Conservation (phyloP, 2,329 filamentous ascomycete species). For the Didymosphaeria variabile region DNA sequence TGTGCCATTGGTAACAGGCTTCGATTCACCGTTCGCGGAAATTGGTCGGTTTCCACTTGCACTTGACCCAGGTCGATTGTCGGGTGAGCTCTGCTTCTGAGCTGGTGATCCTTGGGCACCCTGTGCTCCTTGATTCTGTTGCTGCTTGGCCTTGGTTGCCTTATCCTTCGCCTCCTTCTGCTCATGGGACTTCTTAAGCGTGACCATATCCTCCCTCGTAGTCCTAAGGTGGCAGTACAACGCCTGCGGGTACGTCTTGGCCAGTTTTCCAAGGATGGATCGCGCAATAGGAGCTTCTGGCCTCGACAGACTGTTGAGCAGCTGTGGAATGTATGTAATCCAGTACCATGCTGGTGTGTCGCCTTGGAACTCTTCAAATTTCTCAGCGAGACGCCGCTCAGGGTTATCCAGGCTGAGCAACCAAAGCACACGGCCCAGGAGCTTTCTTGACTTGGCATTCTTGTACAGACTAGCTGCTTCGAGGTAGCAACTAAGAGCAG, state of each 20-base stretch:
- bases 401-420: conserved; percentile 91
- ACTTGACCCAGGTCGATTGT: conserved; percentile 43
- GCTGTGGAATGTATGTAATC: conserved; percentile 98
- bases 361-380: conserved; percentile 96
- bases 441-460: conserved; percentile 92
- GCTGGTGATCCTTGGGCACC: conserved; percentile 53
- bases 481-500: conserved; percentile 93
- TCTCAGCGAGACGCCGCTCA: conserved; percentile 80
- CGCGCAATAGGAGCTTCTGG: conserved; percentile 90
- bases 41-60: conserved; percentile 43
- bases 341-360: conserved; percentile 99
- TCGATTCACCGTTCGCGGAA: conserved; percentile 52
- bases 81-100: conserved; percentile 49
- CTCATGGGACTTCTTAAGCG: conserved; percentile 88
- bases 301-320: conserved; percentile 88
- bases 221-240: conserved; percentile 96
- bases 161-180: conserved; percentile 64
- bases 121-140: conserved; percentile 54
- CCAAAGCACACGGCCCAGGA: conserved; percentile 94
- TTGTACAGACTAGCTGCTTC: conserved; percentile 97
- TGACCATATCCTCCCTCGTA: conserved; percentile 90
- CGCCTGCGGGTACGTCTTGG: conserved; percentile 92
- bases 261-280: conserved; percentile 88
- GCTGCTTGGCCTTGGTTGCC: conserved; percentile 62
- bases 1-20: conserved; percentile 62